Conservation (phyloP, 2,329 filamentous ascomycete genomes). For the Diaporthe citri region DNA sequence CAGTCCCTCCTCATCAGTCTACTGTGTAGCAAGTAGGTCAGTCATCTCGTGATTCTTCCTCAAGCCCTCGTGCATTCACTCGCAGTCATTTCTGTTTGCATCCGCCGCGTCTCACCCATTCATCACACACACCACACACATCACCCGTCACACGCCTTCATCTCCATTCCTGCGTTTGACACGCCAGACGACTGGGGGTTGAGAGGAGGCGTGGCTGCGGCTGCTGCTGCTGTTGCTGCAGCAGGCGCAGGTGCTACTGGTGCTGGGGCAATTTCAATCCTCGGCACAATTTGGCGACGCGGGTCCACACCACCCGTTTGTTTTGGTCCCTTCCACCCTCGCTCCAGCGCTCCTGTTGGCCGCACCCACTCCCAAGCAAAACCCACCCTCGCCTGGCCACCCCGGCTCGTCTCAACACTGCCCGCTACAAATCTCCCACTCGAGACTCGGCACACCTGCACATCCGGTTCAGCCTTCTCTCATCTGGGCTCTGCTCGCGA, state of each 20-base stretch:
- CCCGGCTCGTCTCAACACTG: constrained; percentile 33
- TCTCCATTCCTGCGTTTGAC: constrained; percentile 22
- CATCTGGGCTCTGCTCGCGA: constrained; percentile 34
- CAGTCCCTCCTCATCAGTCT: neutral
- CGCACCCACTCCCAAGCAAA: constrained; percentile 19
- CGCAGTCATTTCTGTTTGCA: neutral
- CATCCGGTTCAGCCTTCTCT: constrained; percentile 33
- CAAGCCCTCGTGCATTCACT: neutral
- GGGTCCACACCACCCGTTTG: constrained; percentile 38
- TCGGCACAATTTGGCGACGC: constrained; percentile 39
- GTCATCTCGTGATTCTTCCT: neutral
- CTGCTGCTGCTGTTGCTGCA: constrained; percentile 10
- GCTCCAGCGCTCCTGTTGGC: constrained; percentile 28
- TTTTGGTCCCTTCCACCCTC: constrained; percentile 36
- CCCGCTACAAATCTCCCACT: constrained; percentile 39
- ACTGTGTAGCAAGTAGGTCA: constrained; percentile 26
- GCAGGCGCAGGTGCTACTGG: constrained; percentile 20
- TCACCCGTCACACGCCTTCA: constrained; percentile 5
- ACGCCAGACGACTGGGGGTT: constrained; percentile 15
- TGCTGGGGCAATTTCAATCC: constrained; percentile 39
- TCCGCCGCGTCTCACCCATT: neutral
- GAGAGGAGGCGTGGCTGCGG: constrained; percentile 32
- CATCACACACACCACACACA: constrained; percentile 2
- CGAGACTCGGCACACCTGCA: constrained; percentile 39
- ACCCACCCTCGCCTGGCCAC: constrained; percentile 31